phyloP scores from a whole-genome alignment of 345 rosid species.

The Angophora floribunda region DNA sequence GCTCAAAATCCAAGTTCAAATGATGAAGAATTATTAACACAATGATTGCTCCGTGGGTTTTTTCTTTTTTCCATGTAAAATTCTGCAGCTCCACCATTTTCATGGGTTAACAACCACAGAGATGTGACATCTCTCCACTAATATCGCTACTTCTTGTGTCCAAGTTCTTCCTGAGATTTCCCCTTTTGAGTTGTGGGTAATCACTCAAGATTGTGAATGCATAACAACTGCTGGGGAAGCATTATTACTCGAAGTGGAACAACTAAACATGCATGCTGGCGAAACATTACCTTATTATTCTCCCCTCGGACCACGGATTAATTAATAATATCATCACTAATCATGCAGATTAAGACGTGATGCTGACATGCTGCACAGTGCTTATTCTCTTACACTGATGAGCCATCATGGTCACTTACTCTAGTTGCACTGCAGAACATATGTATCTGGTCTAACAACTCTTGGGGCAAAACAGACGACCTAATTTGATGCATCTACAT shows the following conservation, averaged over 20 bases:
- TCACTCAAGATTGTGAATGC: neutral
- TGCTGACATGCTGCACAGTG: neutral
- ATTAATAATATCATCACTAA: neutral
- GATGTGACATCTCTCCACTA: constrained; percentile 1
- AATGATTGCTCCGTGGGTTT: neutral
- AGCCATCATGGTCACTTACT: neutral
- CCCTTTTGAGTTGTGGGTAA: neutral
- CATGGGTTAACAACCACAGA: neutral
- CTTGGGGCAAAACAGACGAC: neutral
- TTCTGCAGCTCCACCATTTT: neutral
- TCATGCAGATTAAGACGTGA: neutral
- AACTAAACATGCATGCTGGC: neutral
- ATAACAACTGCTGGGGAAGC: neutral
- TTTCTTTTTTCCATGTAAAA: neutral
- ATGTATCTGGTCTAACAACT: neutral
- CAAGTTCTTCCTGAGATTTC: neutral
- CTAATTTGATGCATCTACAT: neutral
- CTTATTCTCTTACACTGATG: neutral
- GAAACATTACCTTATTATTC: neutral
- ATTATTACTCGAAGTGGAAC: neutral
- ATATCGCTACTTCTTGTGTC: neutral
- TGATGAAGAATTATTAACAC: neutral
- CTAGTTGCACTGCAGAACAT: neutral
- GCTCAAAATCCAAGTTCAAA: neutral
- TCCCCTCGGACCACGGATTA: neutral